These are phyloP conservation scores for Zalaria sp. DNA, from an alignment of 2,329 filamentous ascomycete species.

Conservation along the genomic window DNA sequence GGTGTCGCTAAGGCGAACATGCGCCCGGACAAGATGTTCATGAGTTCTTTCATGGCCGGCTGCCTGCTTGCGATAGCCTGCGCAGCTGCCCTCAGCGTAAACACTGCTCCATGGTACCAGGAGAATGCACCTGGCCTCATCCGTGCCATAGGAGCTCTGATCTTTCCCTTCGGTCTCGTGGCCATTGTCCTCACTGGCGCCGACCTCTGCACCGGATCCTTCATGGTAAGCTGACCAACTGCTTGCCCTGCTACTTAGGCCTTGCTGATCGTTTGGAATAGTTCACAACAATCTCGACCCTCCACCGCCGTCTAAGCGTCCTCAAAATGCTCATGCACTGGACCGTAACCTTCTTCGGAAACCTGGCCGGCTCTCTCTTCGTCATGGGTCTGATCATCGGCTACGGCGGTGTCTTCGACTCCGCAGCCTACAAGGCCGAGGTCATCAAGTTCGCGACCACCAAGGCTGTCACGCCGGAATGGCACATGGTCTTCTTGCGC, in stretches of 20 bases:
- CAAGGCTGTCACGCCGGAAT: conserved; percentile 35
- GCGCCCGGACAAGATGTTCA: conserved; percentile 38
- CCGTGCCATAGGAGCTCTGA: conserved; percentile 14
- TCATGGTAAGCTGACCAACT: conserved; percentile 11
- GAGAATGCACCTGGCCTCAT: conserved; percentile 19
- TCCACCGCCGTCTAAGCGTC: conserved; percentile 23
- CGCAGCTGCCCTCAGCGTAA: conserved; percentile 10
- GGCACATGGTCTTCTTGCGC: conserved; percentile 40
- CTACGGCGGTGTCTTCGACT: conserved; percentile 18
- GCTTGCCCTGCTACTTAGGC: not conserved
- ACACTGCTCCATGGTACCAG: conserved; percentile 17
- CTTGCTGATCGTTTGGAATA: conserved; percentile 5
- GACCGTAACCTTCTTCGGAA: conserved; percentile 18
- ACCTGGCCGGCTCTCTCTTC: conserved; percentile 18
- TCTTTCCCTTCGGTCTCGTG: conserved; percentile 21
- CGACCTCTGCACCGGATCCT: conserved; percentile 18
- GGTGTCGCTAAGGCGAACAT: conserved; percentile 18
- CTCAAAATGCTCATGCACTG: conserved; percentile 14
- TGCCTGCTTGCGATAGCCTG: conserved; percentile 38
- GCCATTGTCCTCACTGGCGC: conserved; percentile 19
- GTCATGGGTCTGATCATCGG: conserved; percentile 15
- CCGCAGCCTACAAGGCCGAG: conserved; percentile 26
- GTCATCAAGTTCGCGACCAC: conserved; percentile 32
- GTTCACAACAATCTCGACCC: conserved; percentile 30
- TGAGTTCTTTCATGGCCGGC: conserved; percentile 37